Evolutionary conservation across 352 stramenopile genomes (phyloP).

Genomic region (Phytophthora agathidicida): DNA sequence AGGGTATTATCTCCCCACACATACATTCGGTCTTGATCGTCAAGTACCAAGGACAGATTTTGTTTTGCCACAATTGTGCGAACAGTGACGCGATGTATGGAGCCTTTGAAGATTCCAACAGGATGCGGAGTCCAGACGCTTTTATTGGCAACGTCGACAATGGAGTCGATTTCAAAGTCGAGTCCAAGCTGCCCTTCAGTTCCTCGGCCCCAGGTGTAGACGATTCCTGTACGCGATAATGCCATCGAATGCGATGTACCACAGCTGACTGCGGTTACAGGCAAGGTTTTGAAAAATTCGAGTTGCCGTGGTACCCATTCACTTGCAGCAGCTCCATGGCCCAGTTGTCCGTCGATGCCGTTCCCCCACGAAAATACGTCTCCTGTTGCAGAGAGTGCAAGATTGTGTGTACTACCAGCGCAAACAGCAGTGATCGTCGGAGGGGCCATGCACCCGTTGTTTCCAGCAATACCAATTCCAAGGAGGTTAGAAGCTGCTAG

Average conservation of each 20-base stretch:
- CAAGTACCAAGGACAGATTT: constrained; percentile 43
- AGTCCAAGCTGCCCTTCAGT: constrained; percentile 58
- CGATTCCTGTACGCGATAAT: constrained; percentile 44
- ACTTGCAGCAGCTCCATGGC: constrained; percentile 49
- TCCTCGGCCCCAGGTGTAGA: constrained; percentile 68
- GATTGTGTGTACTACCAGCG: constrained; percentile 56
- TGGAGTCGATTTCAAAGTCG: constrained; percentile 5
- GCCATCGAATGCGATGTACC: constrained; percentile 57
- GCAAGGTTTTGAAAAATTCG: constrained; percentile 45
- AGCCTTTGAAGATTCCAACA: constrained; percentile 22
- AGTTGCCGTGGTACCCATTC: constrained; percentile 69
- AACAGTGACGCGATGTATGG: constrained; percentile 35
- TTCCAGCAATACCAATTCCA: constrained; percentile 17
- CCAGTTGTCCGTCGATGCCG: constrained; percentile 61
- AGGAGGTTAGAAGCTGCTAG: constrained; percentile 12
- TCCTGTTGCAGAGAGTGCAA: constrained; percentile 50
- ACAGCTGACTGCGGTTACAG: constrained; percentile 37
- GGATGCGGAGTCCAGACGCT: constrained; percentile 17
- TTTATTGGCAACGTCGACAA: constrained; percentile 4
- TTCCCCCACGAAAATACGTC: constrained; percentile 76
- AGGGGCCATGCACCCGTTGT: constrained; percentile 28
- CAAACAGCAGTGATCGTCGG: constrained; percentile 50
- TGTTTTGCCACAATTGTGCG: constrained; percentile 39
- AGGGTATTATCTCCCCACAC: constrained; percentile 54
- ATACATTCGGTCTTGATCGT: constrained; percentile 58